Percentiles rank a stretch among this genome's conserved stretches.
These are phyloP conservation scores for Thamnidium elegans DNA, from an alignment of 192 early-diverging fungal species.

Conservation along the genomic window DNA sequence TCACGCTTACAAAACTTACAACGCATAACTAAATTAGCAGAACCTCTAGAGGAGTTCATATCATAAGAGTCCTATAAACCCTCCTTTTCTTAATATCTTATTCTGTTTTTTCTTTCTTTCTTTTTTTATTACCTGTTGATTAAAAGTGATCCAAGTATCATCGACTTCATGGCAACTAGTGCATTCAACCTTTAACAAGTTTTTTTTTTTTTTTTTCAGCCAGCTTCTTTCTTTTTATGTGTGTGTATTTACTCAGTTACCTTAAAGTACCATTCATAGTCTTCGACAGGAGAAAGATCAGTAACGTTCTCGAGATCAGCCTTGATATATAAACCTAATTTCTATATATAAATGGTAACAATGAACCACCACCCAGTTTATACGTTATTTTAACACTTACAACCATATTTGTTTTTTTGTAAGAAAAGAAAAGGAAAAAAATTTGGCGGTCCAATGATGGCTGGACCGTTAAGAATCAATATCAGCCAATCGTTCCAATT, in stretches of 20 bases:
- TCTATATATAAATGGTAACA: constrained; percentile 11
- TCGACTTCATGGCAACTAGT: constrained; percentile 75
- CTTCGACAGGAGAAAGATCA: constrained; percentile 57
- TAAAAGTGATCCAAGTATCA: constrained; percentile 64
- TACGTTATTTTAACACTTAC: too few species aligned
- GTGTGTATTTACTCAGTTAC: constrained; percentile 2
- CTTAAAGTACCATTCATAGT: constrained; percentile 71
- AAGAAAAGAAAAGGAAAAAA: too few species aligned
- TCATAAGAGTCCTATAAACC: constrained; percentile 50
- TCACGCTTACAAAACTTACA: constrained; percentile 91
- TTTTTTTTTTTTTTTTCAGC: background rate
- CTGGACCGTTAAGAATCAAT: too few species aligned
- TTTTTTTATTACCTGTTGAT: constrained; percentile 44
- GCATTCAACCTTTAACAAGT: constrained; percentile 59
- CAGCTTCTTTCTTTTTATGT: background rate
- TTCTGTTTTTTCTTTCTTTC: background rate
- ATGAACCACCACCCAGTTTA: too few species aligned
- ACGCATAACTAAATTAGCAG: constrained; percentile 83
- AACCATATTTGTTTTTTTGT: too few species aligned
- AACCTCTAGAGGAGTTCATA: constrained; percentile 70
- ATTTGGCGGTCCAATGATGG: too few species aligned
- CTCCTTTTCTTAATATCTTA: background rate
- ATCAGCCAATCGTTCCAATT: too few species aligned
- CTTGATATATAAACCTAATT: constrained; percentile 63
- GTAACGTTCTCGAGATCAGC: constrained; percentile 84